Base-by-base conservation (phyloP, 345 rosid species). In the Eucalyptus tenuipes region DNA sequence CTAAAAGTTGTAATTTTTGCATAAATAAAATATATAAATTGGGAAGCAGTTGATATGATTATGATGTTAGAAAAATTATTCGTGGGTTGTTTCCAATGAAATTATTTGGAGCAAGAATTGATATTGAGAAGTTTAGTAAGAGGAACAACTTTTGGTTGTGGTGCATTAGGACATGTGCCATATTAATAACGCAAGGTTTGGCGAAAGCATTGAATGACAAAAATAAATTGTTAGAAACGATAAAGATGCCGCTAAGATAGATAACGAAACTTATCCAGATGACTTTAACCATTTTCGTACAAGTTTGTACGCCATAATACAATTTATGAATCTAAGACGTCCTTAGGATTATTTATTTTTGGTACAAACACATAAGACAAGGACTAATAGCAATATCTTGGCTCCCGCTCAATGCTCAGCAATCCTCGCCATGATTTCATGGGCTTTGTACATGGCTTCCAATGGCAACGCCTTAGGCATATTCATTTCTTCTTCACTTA, bases 401-500 rank as follows among this genome's bases (percentile, higher is more conserved):
- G 27, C 3, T 55, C 29, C 61, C 27, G 1, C 13, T 55, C 61
- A 55, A 55, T 24, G 1, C 61, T 24, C 75, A 29, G 12, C 61
- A 55, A 22, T 55, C 61, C 6, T 4, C 61, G 13, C 61, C 61
- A 22, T 22, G 27, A 55, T 29, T 84, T 13, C 22, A 2, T 85
- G 89, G 7, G 92, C 48, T 75, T 33, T 88, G 68, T 94, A 94
- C 48, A 90, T 10, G 5, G 93, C 94, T 75, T 91, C 89, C 48
- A 94, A 85, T 2, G 95, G 93, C 55, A 89, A 52, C 3, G 87
- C 90, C 90, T 91, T 93, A 8, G 93, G 92, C 89, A 94, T 90
- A 29, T 93, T 91, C 37, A 90, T 85, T 29, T 93, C 94, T 64
- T 52, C 25, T 16, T 92, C 89, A 3, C 92, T 89, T 61, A 14